Conservation (phyloP, 306 rosid genomes). For the Hippophae gyantsensis region DNA sequence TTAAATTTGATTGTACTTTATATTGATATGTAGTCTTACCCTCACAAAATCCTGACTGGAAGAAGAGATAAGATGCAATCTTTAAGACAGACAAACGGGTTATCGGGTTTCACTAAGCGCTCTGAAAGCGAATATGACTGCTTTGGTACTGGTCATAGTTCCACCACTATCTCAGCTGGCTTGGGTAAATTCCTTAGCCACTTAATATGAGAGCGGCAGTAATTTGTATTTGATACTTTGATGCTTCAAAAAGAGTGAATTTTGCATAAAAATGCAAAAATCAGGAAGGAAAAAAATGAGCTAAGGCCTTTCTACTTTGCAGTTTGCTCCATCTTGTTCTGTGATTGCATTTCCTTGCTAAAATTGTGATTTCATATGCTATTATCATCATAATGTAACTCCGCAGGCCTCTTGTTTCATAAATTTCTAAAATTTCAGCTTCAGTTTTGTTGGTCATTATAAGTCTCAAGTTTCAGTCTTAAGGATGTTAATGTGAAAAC, state of each 20-base stretch:
- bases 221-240: not conserved
- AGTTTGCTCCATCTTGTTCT: not conserved
- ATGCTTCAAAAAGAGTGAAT: not conserved
- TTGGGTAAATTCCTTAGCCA: constrained; percentile 49
- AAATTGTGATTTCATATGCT: not conserved
- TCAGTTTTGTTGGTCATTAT: not conserved
- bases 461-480: constrained; percentile 2
- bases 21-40: constrained; percentile 57
- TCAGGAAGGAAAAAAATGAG: not conserved
- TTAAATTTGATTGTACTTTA: constrained; percentile 1
- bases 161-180: constrained; percentile 98
- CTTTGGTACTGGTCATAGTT: constrained; percentile 96
- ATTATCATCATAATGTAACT: not conserved
- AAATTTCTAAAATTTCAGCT: not conserved
- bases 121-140: constrained; percentile 87
- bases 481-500: constrained; percentile 21
- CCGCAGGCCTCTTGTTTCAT: not conserved
- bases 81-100: constrained; percentile 81
- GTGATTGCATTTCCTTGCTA: not conserved
- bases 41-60: constrained; percentile 93
- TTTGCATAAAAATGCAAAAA: not conserved
- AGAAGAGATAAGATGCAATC: constrained; percentile 86
- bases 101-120: constrained; percentile 84
- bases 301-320: not conserved
- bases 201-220: not conserved